phyloP scores from a whole-genome alignment of 345 rosid genomes.

The Raphanus raphanistrum region DNA sequence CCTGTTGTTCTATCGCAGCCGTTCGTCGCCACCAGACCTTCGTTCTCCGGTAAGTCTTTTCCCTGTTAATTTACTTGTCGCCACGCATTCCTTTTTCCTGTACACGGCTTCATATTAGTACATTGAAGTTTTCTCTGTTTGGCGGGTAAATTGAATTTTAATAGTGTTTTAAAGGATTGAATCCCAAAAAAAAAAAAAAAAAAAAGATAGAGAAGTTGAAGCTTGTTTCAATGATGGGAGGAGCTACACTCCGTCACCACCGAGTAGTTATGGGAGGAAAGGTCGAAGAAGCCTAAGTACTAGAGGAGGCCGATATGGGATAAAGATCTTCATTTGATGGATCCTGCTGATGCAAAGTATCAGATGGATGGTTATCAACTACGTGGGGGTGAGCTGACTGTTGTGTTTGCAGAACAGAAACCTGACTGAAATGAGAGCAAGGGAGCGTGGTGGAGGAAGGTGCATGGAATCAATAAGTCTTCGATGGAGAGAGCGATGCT shows the following conservation, averaged over 20 bases:
- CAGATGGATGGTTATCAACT: background rate
- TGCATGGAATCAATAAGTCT: background rate
- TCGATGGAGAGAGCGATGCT: background rate
- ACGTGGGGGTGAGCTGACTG: background rate
- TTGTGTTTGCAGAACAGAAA: constrained; percentile 92
- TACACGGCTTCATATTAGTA: background rate
- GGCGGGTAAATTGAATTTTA: no score
- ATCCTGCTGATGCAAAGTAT: background rate
- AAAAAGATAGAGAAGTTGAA: constrained; percentile 21
- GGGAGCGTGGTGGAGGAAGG: no score
- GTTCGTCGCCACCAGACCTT: constrained; percentile 6
- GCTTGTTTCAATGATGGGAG: constrained; percentile 67
- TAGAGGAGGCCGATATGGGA: constrained; percentile 66
- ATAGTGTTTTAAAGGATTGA: no score
- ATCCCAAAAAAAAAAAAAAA: no score
- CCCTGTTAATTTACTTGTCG: background rate
- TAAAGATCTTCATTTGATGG: no score
- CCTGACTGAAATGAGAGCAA: no score
- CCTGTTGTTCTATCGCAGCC: background rate
- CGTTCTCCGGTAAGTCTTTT: constrained; percentile 9
- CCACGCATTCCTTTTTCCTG: background rate
- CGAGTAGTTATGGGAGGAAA: constrained; percentile 76
- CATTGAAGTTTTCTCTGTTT: no score
- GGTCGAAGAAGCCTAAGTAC: constrained; percentile 85
- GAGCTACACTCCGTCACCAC: constrained; percentile 81